A percentile compares a stretch with the other conserved stretches of the same genome.
These are phyloP conservation scores for Ophiostoma sp. DNA, from an alignment of 2,329 filamentous ascomycete species.

Conservation along the genomic window DNA sequence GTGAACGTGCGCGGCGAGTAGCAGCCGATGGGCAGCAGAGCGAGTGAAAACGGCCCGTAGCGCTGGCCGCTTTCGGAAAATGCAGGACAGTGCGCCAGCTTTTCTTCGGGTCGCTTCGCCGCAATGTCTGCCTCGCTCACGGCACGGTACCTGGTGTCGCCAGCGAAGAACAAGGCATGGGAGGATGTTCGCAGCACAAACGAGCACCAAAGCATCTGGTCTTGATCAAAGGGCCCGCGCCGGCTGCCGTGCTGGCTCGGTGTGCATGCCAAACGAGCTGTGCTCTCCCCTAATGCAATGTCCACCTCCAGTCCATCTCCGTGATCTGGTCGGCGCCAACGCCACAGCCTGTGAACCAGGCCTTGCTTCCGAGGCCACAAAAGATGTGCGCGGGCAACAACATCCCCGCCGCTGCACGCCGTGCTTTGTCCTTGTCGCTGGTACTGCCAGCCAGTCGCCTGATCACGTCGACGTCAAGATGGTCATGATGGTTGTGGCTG, in stretches of 20 bases:
- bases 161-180: not conserved
- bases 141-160: not conserved
- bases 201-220: constrained; percentile 64
- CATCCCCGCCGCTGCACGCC: not conserved
- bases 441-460: constrained; percentile 48
- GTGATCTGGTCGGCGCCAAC: not conserved
- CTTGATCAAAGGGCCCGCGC: constrained; percentile 52
- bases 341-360: not conserved
- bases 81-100: not conserved
- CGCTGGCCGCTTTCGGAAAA: not conserved
- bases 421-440: not conserved
- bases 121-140: not conserved
- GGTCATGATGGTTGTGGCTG: constrained; percentile 54
- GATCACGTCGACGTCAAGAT: constrained; percentile 45
- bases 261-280: constrained; percentile 56
- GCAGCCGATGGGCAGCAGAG: constrained; percentile 86
- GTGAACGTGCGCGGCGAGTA: constrained; percentile 69
- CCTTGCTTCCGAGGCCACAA: constrained; percentile 2
- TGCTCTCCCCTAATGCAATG: constrained; percentile 31
- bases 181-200: constrained; percentile 39
- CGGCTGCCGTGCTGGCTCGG: constrained; percentile 64
- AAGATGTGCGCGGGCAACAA: not conserved
- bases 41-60: constrained; percentile 62
- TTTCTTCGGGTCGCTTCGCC: not conserved
- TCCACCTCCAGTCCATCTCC: not conserved